A percentile compares a stretch with the other conserved stretches of the same genome.
These are phyloP conservation scores for Lactarius pseudohatsudake DNA, from an alignment of 768 basidiomycete genomes.

Conservation along the genomic window DNA sequence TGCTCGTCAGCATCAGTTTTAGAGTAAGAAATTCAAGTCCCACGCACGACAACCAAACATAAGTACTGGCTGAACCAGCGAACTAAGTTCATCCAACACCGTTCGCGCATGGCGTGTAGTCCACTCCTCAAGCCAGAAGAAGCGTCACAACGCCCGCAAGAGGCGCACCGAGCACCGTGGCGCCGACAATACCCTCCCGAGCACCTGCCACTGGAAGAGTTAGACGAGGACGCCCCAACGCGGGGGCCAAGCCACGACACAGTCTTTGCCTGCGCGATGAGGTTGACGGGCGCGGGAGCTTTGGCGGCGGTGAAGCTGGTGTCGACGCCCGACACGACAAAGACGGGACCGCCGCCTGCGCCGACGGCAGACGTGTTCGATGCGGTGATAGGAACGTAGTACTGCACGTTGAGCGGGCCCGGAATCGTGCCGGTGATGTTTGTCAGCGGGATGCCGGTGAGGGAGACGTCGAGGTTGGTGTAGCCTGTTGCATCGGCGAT, in stretches of 20 bases:
- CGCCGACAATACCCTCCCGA: neutral
- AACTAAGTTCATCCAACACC: neutral
- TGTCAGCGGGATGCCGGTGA: conserved; percentile 35
- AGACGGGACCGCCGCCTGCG: conserved; percentile 44
- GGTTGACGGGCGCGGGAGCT: too few relatives aligned
- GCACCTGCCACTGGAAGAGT: conserved; percentile 38
- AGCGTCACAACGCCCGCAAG: neutral
- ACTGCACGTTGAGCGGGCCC: conserved; percentile 48
- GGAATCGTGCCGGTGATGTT: conserved; percentile 47
- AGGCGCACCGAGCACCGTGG: neutral
- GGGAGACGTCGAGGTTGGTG: conserved; percentile 38
- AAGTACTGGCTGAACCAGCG: neutral
- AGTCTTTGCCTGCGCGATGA: too few relatives aligned
- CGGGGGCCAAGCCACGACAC: conserved; percentile 31
- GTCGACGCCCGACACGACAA: conserved; percentile 34
- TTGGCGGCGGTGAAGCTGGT: conserved; percentile 33
- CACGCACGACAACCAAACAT: neutral
- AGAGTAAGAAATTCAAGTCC: neutral
- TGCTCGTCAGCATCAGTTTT: neutral
- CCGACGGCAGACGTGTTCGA: conserved; percentile 42
- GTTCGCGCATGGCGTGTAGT: neutral
- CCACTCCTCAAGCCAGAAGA: neutral
- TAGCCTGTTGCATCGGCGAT: conserved; percentile 50
- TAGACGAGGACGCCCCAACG: neutral
- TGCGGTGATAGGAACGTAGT: conserved; percentile 43